These are phyloP conservation scores for Spergularia azorica DNA, from an alignment of 179 eudicot species.

Conservation along the genomic window DNA sequence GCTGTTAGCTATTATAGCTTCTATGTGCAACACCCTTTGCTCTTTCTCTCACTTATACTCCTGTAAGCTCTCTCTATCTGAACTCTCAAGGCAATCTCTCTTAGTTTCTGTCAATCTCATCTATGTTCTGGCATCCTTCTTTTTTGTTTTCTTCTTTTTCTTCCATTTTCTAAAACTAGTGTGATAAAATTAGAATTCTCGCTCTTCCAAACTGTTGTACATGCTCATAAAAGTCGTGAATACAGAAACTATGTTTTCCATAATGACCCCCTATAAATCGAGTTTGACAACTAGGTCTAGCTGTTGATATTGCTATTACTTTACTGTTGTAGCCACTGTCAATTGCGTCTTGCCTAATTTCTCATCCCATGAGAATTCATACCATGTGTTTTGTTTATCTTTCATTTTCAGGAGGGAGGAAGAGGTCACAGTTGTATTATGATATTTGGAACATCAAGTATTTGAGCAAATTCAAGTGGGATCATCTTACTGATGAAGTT, in stretches of 20 bases:
- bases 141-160: too few relatives aligned
- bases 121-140: too few relatives aligned
- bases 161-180: too few relatives aligned
- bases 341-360: conserved; percentile 1
- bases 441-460: conserved; percentile 96
- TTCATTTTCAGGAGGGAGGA: conserved; percentile 70
- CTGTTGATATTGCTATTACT: neutral
- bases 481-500: conserved; percentile 82
- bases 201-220: neutral
- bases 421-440: conserved; percentile 76
- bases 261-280: neutral
- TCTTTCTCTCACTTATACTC: too few relatives aligned
- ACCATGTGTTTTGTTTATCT: neutral
- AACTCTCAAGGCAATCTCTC: too few relatives aligned
- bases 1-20: too few relatives aligned
- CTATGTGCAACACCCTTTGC: too few relatives aligned
- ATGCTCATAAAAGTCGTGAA: neutral
- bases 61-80: too few relatives aligned
- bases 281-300: neutral
- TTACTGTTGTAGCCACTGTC: neutral
- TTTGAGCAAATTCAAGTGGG: conserved; percentile 98
- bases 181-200: neutral
- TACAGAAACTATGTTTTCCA: neutral
- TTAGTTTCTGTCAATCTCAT: too few relatives aligned
- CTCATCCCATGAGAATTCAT: neutral